Conservation (phyloP, 2,329 filamentous ascomycete species). For the Alternaria triticina region DNA sequence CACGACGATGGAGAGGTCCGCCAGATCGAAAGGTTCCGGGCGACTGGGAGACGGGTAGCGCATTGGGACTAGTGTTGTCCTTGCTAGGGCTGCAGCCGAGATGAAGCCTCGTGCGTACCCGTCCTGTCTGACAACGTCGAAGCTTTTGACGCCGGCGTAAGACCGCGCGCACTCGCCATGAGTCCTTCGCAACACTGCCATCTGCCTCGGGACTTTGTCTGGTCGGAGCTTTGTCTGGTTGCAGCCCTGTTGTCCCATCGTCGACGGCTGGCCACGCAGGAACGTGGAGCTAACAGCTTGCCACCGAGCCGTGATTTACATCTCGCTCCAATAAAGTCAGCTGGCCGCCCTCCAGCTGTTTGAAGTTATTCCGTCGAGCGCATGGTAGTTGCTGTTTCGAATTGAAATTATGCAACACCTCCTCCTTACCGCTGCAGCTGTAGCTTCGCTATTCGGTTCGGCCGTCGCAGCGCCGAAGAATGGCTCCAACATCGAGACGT, state of each 20-base stretch:
- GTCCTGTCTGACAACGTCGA: slow-evolving; percentile 1
- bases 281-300: slow-evolving; percentile 3
- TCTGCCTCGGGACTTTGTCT: slow-evolving; percentile 5
- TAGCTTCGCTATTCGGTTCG: slow-evolving; percentile 16
- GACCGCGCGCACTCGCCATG: not conserved
- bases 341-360: not conserved
- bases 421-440: slow-evolving; percentile 13
- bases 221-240: slow-evolving; percentile 3
- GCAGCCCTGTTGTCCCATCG: not conserved
- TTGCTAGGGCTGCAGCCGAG: slow-evolving; percentile 1
- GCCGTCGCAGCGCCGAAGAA: slow-evolving; percentile 7
- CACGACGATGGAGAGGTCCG: not conserved
- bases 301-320: slow-evolving; percentile 7
- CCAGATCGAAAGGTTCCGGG: not conserved
- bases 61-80: not conserved
- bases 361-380: not conserved
- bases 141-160: slow-evolving; percentile 3
- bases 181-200: not conserved
- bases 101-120: slow-evolving; percentile 6
- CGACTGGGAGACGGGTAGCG: not conserved
- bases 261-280: not conserved
- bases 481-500: slow-evolving; percentile 28
- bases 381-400: slow-evolving; percentile 2
- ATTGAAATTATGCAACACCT: slow-evolving; percentile 22
- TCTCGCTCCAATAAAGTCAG: slow-evolving; percentile 7